A percentile compares a stretch with the other conserved stretches of the same genome.
Evolutionary conservation across 116 monocot species (phyloP).

Genomic region (Phalaenopsis hybrid): DNA sequence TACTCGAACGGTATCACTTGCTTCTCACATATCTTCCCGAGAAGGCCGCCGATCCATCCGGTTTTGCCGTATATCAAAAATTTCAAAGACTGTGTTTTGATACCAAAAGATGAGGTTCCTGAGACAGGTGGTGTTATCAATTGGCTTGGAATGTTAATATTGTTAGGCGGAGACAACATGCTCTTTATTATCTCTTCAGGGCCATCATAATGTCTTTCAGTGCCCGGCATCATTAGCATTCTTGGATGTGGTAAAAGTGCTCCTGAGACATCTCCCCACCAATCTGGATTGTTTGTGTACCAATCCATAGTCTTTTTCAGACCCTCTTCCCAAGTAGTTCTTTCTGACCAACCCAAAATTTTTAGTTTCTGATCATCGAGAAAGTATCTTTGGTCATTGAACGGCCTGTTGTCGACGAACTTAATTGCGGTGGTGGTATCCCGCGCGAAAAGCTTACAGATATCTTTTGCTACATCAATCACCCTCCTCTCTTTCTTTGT

Average conservation of each 20-base stretch:
- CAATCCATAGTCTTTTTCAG: constrained; percentile 17
- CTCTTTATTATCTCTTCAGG: neutral
- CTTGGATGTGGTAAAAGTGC: constrained; percentile 21
- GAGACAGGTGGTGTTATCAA: neutral
- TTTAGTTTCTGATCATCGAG: constrained; percentile 19
- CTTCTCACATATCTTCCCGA: constrained; percentile 17
- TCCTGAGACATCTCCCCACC: constrained; percentile 23
- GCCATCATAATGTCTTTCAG: constrained; percentile 13
- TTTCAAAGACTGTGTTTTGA: constrained; percentile 1
- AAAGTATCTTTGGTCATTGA: constrained; percentile 23
- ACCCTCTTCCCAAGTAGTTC: constrained; percentile 19
- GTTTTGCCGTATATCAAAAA: constrained; percentile 20
- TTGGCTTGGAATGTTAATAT: neutral
- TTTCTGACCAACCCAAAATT: constrained; percentile 16
- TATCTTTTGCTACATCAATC: constrained; percentile 21
- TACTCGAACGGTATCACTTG: constrained; percentile 15
- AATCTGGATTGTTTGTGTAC: constrained; percentile 15
- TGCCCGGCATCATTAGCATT: constrained; percentile 20
- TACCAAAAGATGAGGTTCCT: neutral
- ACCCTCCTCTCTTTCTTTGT: constrained; percentile 21
- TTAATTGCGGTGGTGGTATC: constrained; percentile 7
- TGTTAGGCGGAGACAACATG: neutral
- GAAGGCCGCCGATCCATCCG: constrained; percentile 20
- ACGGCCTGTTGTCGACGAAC: constrained; percentile 20
- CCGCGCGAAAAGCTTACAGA: constrained; percentile 10